Conservation (phyloP, 2,329 filamentous ascomycete genomes). For the Pyrenophora teres region DNA sequence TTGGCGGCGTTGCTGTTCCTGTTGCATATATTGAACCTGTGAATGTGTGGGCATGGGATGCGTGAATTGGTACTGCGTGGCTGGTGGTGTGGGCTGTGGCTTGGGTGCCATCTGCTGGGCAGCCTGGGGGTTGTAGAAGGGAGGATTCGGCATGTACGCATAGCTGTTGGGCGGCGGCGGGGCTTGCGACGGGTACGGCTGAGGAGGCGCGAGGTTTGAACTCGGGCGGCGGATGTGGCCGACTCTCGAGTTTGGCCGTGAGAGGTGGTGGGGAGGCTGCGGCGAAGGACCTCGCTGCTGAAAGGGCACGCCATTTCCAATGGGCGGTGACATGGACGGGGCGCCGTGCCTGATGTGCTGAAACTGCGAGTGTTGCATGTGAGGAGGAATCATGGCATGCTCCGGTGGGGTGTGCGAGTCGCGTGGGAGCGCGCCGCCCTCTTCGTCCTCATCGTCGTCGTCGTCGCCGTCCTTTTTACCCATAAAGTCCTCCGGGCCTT, state of each 20-base stretch:
- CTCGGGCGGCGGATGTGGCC: constrained; percentile 72
- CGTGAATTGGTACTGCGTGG: constrained; percentile 52
- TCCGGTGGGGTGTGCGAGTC: constrained; percentile 68
- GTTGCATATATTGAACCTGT: constrained; percentile 69
- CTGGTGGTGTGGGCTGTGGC: constrained; percentile 45
- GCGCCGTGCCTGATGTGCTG: constrained; percentile 81
- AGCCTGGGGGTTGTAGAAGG: constrained; percentile 76
- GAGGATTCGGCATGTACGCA: constrained; percentile 82
- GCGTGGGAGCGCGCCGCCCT: constrained; percentile 70
- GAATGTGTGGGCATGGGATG: constrained; percentile 52
- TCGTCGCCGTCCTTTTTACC: constrained; percentile 73
- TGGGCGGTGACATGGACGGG: constrained; percentile 85
- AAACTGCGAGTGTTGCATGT: constrained; percentile 63
- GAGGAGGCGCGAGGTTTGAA: constrained; percentile 71
- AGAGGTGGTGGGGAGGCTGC: constrained; percentile 71
- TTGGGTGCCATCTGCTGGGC: constrained; percentile 55
- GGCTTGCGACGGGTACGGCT: constrained; percentile 64
- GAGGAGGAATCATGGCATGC: constrained; percentile 58
- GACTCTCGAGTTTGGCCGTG: constrained; percentile 79
- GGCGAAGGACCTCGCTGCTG: constrained; percentile 78
- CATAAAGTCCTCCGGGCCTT: constrained; percentile 90
- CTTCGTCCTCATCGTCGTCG: constrained; percentile 81
- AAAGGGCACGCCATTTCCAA: constrained; percentile 73
- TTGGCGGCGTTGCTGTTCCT: constrained; percentile 75
- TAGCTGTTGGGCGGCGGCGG: constrained; percentile 71